Evolutionary conservation across 208 protist genomes (phyloP).

Genomic region (Trypanosoma congolense): DNA sequence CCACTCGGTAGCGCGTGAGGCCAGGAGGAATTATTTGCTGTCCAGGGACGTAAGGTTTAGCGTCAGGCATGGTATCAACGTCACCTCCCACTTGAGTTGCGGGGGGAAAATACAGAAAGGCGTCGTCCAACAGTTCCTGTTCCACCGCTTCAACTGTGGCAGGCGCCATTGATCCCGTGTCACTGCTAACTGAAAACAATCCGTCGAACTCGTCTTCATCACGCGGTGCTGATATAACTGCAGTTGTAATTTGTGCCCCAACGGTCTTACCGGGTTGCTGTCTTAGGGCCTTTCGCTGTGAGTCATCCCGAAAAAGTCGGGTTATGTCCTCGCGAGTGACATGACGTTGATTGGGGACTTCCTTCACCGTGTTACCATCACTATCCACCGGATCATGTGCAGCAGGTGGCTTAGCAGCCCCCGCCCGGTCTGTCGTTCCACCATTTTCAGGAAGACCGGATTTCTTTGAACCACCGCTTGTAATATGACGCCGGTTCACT

Average conservation of each 20-base stretch:
- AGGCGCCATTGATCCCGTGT: slow-evolving; percentile 1
- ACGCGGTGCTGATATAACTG: slow-evolving; percentile 10
- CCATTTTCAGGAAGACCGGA: too few relatives aligned
- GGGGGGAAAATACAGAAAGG: slow-evolving; percentile 63
- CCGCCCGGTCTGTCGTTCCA: slow-evolving; percentile 6
- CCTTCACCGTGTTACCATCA: neutral
- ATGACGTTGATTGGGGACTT: slow-evolving; percentile 1
- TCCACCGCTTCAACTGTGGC: slow-evolving; percentile 38
- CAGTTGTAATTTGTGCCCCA: slow-evolving; percentile 15
- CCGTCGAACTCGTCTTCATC: slow-evolving; percentile 20
- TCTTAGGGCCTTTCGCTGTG: slow-evolving; percentile 8
- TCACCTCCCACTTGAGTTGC: slow-evolving; percentile 1
- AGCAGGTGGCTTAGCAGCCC: slow-evolving; percentile 3
- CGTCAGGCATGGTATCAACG: slow-evolving; percentile 2
- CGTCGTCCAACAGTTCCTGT: slow-evolving; percentile 80
- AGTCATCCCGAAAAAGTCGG: slow-evolving; percentile 25
- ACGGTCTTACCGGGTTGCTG: slow-evolving; percentile 15
- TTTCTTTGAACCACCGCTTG: too few relatives aligned
- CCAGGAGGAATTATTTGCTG: slow-evolving; percentile 78
- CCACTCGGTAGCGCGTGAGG: slow-evolving; percentile 80
- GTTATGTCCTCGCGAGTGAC: slow-evolving; percentile 18
- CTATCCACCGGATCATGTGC: neutral
- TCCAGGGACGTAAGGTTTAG: slow-evolving; percentile 63
- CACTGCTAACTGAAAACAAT: slow-evolving; percentile 4
- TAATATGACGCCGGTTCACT: too few relatives aligned